A percentile compares a stretch with the other conserved stretches of the same genome.
Conservation (phyloP, 768 basidiomycete species). For the Tulasnella sp. region DNA sequence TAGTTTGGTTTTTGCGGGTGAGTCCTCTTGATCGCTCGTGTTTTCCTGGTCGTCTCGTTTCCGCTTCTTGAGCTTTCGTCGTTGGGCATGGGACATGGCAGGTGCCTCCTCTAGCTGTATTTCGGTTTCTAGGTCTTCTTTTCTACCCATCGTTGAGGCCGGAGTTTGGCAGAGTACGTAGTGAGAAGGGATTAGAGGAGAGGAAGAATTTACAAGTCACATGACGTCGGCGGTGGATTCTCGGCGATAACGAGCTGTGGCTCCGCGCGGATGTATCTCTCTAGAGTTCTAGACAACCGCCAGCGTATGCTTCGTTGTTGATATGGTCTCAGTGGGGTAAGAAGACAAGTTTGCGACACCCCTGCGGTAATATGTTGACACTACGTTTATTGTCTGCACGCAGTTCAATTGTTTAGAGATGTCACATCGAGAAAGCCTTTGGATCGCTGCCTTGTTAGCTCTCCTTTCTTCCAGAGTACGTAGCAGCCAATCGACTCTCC, state of each 20-base stretch:
- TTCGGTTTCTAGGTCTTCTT: conserved; percentile 27
- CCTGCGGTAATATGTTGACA: too few species aligned
- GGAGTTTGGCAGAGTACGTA: neutral
- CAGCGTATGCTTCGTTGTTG: too few species aligned
- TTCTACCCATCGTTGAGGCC: neutral
- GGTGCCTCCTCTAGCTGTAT: conserved; percentile 29
- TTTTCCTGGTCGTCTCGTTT: conserved; percentile 12
- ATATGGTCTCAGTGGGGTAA: too few species aligned
- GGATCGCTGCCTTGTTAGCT: neutral
- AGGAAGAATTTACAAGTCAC: neutral
- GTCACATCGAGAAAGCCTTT: too few species aligned
- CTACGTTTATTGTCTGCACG: too few species aligned
- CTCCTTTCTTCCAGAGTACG: conserved; percentile 16
- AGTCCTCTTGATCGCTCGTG: neutral
- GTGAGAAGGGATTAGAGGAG: neutral
- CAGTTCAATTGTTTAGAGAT: too few species aligned
- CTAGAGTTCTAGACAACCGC: too few species aligned
- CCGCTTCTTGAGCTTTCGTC: conserved; percentile 34
- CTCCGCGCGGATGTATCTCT: neutral
- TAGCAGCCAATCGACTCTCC: conserved; percentile 5
- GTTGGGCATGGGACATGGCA: conserved; percentile 68
- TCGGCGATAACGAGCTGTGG: neutral
- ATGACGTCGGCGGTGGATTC: neutral
- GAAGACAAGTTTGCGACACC: too few species aligned
- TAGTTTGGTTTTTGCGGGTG: conserved; percentile 39